These are phyloP conservation scores for Catharanthus roseus DNA, from an alignment of 257 asterid species.

Conservation along the genomic window DNA sequence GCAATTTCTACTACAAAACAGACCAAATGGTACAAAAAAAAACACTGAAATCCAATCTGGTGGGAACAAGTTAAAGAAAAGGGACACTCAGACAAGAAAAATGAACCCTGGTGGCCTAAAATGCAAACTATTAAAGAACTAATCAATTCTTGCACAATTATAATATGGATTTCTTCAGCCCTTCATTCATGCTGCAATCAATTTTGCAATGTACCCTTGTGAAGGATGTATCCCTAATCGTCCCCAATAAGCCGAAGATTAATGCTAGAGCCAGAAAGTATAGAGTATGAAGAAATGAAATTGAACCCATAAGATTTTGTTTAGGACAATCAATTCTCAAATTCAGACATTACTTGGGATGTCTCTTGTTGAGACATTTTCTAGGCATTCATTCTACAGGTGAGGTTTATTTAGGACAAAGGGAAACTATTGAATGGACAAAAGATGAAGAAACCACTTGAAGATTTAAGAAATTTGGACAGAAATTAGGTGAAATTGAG, in stretches of 20 bases:
- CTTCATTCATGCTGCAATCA: constrained; percentile 74
- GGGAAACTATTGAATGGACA: constrained; percentile 62
- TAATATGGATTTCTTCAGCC: constrained; percentile 75
- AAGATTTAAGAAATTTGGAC: constrained; percentile 52
- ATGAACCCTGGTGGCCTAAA: constrained; percentile 72
- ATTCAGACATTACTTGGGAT: constrained; percentile 53
- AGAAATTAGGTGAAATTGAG: constrained; percentile 44
- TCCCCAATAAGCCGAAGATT: constrained; percentile 60
- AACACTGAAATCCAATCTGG: constrained; percentile 73
- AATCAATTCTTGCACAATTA: constrained; percentile 53
- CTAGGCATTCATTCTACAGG: constrained; percentile 71
- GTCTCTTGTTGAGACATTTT: constrained; percentile 55
- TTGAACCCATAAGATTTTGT: constrained; percentile 53
- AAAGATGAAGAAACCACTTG: constrained; percentile 28
- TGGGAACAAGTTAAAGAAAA: constrained; percentile 66
- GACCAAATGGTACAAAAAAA: constrained; percentile 33
- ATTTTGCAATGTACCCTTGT: constrained; percentile 66
- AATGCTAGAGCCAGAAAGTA: constrained; percentile 51
- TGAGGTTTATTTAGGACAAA: constrained; percentile 59
- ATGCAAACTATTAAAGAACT: constrained; percentile 55
- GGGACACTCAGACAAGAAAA: constrained; percentile 68
- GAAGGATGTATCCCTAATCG: constrained; percentile 65
- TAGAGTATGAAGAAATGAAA: constrained; percentile 57
- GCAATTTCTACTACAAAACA: constrained; percentile 49
- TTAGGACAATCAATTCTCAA: constrained; percentile 61